Evolutionary conservation across 306 rosid genomes (phyloP).

Genomic region (Prinsepia uniflora): DNA sequence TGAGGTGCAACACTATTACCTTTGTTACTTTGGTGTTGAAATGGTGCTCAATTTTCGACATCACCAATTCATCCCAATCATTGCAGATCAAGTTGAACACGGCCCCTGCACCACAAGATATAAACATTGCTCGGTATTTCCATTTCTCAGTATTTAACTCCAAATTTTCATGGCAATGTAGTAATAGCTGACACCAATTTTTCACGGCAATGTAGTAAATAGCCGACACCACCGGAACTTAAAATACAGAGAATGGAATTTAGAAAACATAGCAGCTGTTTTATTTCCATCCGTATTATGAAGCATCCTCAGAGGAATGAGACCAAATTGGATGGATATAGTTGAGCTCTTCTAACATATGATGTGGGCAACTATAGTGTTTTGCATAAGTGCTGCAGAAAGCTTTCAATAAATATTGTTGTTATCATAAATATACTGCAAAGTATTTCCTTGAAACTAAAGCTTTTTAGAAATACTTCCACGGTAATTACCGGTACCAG

Average conservation of each 20-base stretch:
- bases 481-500: background rate
- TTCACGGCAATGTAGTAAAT: background rate
- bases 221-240: background rate
- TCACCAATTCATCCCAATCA: slow-evolving; percentile 16
- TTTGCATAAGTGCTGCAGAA: background rate
- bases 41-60: slow-evolving; percentile 32
- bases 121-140: background rate
- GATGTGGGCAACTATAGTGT: background rate
- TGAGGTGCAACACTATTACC: slow-evolving; percentile 13
- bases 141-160: background rate
- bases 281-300: background rate
- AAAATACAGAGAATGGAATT: background rate
- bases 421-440: background rate
- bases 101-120: slow-evolving; percentile 24
- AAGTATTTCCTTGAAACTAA: background rate
- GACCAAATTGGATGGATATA: background rate
- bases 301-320: background rate
- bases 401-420: background rate
- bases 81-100: slow-evolving; percentile 22
- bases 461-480: background rate
- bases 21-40: slow-evolving; percentile 16
- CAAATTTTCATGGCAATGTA: background rate
- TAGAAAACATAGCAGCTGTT: background rate
- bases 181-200: background rate
- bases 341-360: background rate